Percentiles rank a stretch among this genome's conserved stretches.
Evolutionary conservation across 257 asterid species (phyloP).

Genomic region (Nicotiana noctiflora): DNA sequence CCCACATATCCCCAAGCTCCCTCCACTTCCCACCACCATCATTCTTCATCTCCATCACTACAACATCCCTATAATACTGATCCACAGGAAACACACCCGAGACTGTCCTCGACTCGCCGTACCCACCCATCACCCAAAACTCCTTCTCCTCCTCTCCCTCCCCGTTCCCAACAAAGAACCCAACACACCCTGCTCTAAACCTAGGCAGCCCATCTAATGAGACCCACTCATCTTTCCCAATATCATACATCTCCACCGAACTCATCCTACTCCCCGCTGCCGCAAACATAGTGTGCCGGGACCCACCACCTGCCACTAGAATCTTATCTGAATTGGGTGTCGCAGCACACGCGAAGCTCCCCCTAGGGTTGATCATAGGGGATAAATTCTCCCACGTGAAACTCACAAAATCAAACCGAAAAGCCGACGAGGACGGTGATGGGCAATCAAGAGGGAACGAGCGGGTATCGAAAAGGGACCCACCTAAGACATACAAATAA

Average conservation of each 20-base stretch:
- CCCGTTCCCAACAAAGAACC: slow-evolving; percentile 52
- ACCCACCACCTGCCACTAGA: too few relatives aligned
- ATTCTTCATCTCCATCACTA: slow-evolving; percentile 72
- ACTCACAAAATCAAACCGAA: slow-evolving; percentile 49
- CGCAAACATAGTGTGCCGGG: too few relatives aligned
- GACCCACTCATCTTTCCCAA: slow-evolving; percentile 76
- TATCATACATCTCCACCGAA: slow-evolving; percentile 92
- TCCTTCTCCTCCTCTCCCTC: slow-evolving; percentile 39
- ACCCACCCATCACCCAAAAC: slow-evolving; percentile 99
- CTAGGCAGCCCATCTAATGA: slow-evolving; percentile 82
- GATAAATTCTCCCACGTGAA: slow-evolving; percentile 61
- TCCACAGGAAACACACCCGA: slow-evolving; percentile 88
- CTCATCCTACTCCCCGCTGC: slow-evolving; percentile 90
- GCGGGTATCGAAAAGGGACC: slow-evolving; percentile 79
- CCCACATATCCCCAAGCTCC: slow-evolving; percentile 97
- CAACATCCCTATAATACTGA: slow-evolving; percentile 73
- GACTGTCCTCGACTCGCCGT: slow-evolving; percentile 76
- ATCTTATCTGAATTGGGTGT: slow-evolving; percentile 47
- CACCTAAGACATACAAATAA: slow-evolving; percentile 72
- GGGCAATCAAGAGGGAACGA: slow-evolving; percentile 81
- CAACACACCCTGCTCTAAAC: slow-evolving; percentile 92
- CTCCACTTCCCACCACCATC: slow-evolving; percentile 62
- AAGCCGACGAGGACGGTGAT: slow-evolving; percentile 53
- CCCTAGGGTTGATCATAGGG: slow-evolving; percentile 79
- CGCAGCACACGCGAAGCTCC: slow-evolving; percentile 88